Conservation (phyloP, 202 grass and related monocot genomes). For the Cymbopogon flexuosus region DNA sequence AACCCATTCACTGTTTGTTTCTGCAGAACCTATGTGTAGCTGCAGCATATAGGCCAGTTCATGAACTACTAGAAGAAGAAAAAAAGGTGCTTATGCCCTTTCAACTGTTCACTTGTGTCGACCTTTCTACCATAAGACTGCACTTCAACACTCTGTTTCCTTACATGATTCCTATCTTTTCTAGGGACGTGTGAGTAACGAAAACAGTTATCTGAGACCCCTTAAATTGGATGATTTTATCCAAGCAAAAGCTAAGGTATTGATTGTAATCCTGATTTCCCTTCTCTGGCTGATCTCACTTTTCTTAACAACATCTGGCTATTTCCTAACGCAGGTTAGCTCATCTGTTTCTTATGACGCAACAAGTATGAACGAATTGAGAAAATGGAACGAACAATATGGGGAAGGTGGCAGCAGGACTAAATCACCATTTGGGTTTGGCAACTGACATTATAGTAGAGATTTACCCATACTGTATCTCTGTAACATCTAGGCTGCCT, state of each 20-base stretch:
- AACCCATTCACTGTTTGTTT: conserved; percentile 27
- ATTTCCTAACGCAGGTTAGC: conserved; percentile 54
- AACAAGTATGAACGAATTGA: conserved; percentile 83
- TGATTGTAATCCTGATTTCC: conserved; percentile 11
- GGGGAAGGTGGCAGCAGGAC: conserved; percentile 85
- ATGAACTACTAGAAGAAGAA: conserved; percentile 86
- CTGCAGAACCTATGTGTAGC: conserved; percentile 85
- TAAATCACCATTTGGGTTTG: conserved; percentile 77
- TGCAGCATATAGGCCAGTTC: conserved; percentile 89
- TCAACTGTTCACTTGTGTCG: conserved; percentile 13
- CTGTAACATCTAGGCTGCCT: conserved; percentile 39
- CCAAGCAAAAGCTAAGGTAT: conserved; percentile 91
- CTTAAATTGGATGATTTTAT: conserved; percentile 87
- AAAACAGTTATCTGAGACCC: conserved; percentile 42
- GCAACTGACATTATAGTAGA: conserved; percentile 44
- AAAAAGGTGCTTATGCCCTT: conserved; percentile 44
- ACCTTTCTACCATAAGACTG: not conserved
- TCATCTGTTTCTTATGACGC: conserved; percentile 81
- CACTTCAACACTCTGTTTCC: not conserved
- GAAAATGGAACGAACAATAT: conserved; percentile 97
- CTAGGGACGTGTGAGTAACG: conserved; percentile 42
- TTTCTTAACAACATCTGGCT: conserved; percentile 28
- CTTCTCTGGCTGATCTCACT: not conserved
- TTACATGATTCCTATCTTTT: conserved; percentile 29
- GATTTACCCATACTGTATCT: conserved; percentile 11